Conservation (phyloP, 164 flowering plant genomes). For the Akebia trifoliata region DNA sequence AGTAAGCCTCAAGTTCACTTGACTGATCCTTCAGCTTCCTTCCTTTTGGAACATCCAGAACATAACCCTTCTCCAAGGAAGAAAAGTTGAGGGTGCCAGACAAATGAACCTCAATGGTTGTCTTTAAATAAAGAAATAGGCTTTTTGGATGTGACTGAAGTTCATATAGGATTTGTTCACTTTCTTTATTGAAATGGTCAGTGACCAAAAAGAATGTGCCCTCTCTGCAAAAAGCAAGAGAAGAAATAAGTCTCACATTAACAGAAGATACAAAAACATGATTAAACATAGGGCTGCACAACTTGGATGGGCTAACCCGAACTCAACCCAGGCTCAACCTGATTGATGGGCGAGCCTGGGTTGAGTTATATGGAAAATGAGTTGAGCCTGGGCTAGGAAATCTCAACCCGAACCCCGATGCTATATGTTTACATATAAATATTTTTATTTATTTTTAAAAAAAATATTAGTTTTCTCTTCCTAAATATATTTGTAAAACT, state of each 20-base stretch:
- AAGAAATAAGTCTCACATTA: slow-evolving; percentile 1
- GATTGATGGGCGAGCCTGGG: no score
- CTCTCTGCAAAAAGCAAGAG: slow-evolving; percentile 52
- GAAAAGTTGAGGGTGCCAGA: slow-evolving; percentile 67
- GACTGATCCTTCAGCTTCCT: slow-evolving; percentile 30
- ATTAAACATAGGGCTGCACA: not conserved
- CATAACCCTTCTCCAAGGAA: slow-evolving; percentile 34
- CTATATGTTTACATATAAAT: no score
- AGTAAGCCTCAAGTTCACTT: slow-evolving; percentile 41
- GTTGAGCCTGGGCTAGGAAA: no score
- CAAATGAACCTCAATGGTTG: slow-evolving; percentile 69
- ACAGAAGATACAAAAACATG: not conserved
- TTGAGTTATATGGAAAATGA: no score
- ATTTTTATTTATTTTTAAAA: no score
- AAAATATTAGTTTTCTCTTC: no score
- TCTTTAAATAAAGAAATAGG: slow-evolving; percentile 84
- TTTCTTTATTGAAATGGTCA: slow-evolving; percentile 54
- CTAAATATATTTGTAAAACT: no score
- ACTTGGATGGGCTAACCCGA: not conserved
- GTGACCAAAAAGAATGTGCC: slow-evolving; percentile 59
- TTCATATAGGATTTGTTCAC: slow-evolving; percentile 46
- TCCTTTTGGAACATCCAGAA: slow-evolving; percentile 23
- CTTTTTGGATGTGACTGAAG: slow-evolving; percentile 65
- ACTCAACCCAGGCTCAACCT: no score
- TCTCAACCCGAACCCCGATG: no score